Evolutionary conservation across 2,329 filamentous ascomycete genomes (phyloP).

Genomic region (Eurotiales sp.): DNA sequence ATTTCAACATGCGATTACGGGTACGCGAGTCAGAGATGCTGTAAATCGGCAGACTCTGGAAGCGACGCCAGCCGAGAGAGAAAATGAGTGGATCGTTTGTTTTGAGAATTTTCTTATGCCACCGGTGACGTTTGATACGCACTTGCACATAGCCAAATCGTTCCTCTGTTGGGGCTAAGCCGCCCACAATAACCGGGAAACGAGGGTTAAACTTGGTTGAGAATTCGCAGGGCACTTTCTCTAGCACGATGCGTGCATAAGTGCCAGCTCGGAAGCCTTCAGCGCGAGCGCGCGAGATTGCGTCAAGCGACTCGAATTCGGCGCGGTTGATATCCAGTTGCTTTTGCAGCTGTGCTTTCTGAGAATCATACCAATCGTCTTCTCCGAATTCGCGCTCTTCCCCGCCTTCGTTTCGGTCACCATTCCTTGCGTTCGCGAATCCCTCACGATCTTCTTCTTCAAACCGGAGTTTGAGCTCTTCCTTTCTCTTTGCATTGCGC

Average conservation of each 20-base stretch:
- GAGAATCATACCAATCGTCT: conserved; percentile 97
- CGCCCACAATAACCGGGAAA: conserved; percentile 82
- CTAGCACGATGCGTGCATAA: conserved; percentile 86
- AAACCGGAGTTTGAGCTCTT: conserved; percentile 89
- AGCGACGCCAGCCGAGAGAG: conserved; percentile 91
- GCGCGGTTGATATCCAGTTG: conserved; percentile 95
- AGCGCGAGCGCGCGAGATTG: conserved; percentile 73
- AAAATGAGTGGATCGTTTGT: conserved; percentile 97
- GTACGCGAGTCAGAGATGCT: conserved; percentile 91
- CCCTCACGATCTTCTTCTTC: conserved; percentile 98
- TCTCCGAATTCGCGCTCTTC: conserved; percentile 82
- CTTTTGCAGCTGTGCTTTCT: conserved; percentile 92
- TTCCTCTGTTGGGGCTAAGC: conserved; percentile 89
- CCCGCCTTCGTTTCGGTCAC: conserved; percentile 66
- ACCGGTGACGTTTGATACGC: conserved; percentile 92
- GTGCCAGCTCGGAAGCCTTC: conserved; percentile 90
- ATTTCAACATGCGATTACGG: conserved; percentile 96
- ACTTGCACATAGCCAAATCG: conserved; percentile 94
- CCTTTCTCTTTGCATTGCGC: conserved; percentile 85
- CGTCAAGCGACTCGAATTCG: conserved; percentile 85
- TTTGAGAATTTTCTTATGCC: conserved; percentile 99
- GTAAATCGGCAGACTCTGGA: conserved; percentile 90
- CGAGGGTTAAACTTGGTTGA: conserved; percentile 74
- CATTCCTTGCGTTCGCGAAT: conserved; percentile 79
- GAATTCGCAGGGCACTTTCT: conserved; percentile 88